Base-by-base conservation (phyloP, 1,139 yeast species). In the Sugiyamaella neomexicana region DNA sequence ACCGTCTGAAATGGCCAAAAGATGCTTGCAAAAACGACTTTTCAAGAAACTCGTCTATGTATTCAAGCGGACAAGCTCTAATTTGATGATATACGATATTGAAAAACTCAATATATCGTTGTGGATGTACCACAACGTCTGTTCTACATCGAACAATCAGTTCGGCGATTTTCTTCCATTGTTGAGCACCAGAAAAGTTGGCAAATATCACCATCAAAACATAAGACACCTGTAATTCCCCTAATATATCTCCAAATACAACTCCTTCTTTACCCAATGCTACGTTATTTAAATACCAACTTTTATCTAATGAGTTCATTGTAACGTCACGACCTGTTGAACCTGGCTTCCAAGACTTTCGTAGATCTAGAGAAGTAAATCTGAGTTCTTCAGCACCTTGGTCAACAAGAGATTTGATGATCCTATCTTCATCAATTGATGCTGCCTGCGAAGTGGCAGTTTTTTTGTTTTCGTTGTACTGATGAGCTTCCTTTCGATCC, bases 171-270 rank as follows among this genome's bases (percentile, higher is more conserved):
- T 65, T 69, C 43, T 74, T 70, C 80, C 81, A 78, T 52, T 77
- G 81, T 50, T 72, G 64, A 23, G 75, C 73, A 15, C 77, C 73
- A 2, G 79, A 74, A 57, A 73, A 76, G 60, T 77, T 79, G 8
- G 77, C 80, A 60, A 76, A 72, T 8, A 74, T 54, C 20, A 74
- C 54, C 55, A 70, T 65, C 53, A 72, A 67, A 13, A 76, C 45
- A 57, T 65, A 78, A 1, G 73, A 60, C 25, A 75, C 60, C 57
- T 78, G 77, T 29, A 77, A 58, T 55, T 78, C 81, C 5, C 79
- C 75, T 25, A 76, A 54, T 5, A 75, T 60, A 13, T 60, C 52
- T 1, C 55, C 48, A 5, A 64, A 57, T 34, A 59, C 65, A 45
- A 7, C 5, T 12, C 60, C 66, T 2, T 57, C 51, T 2, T 68